These are phyloP conservation scores for Moricandia moricandioides DNA, from an alignment of 345 rosid species.

Conservation along the genomic window DNA sequence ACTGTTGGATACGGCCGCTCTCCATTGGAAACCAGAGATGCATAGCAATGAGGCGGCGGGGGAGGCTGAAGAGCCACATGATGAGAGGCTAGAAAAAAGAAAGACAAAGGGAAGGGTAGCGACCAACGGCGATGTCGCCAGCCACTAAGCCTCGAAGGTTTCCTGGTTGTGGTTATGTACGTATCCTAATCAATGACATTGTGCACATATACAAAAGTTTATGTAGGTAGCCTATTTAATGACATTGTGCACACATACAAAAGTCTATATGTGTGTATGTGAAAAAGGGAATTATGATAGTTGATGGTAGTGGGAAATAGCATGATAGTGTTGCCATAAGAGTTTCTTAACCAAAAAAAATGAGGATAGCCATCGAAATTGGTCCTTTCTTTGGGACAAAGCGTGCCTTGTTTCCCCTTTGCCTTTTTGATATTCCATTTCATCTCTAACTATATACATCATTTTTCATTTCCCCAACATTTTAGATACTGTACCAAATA, in stretches of 20 bases:
- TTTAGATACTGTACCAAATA: not conserved
- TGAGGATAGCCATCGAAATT: conserved; percentile 20
- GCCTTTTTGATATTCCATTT: conserved; percentile 11
- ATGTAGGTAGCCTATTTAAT: not conserved
- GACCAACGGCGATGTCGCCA: no score
- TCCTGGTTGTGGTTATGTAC: not conserved
- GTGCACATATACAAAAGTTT: not conserved
- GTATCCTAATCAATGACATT: not conserved
- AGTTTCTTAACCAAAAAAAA: conserved; percentile 24
- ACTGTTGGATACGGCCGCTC: no score
- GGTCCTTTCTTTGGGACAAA: conserved; percentile 43
- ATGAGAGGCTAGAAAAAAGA: no score
- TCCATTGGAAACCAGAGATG: no score
- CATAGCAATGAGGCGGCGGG: no score
- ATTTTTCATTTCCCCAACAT: not conserved
- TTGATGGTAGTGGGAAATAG: conserved; percentile 38
- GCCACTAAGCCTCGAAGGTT: not conserved
- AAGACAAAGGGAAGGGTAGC: no score
- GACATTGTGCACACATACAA: not conserved
- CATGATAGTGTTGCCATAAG: conserved; percentile 38
- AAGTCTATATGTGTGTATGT: not conserved
- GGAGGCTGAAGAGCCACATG: no score
- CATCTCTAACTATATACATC: conserved; percentile 9
- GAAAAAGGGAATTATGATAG: conserved; percentile 35
- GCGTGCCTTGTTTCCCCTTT: conserved; percentile 34